These are phyloP conservation scores for Talaromyces stipitatus DNA, from an alignment of 495 filamentous ascomycete species.

Conservation along the genomic window DNA sequence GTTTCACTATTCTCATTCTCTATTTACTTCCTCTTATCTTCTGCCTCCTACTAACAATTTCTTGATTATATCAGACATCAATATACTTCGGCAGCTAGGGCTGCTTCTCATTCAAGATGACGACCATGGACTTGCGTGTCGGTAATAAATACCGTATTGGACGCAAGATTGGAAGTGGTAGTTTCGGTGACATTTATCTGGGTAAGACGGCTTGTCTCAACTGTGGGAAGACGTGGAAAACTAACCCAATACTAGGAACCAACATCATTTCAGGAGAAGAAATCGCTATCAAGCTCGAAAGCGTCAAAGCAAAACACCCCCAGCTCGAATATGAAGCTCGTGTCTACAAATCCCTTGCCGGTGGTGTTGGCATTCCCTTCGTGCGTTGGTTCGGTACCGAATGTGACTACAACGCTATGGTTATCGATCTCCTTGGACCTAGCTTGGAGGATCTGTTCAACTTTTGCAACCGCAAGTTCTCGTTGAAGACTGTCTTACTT, in stretches of 20 bases:
- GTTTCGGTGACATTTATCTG: constrained; percentile 98
- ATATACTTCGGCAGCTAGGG: constrained; percentile 6
- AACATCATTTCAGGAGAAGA: constrained; percentile 99
- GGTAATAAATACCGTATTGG: constrained; percentile 99
- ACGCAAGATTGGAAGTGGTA: constrained; percentile 97
- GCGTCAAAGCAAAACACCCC: constrained; percentile 98
- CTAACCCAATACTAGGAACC: constrained; percentile 50
- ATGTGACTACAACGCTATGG: constrained; percentile 99
- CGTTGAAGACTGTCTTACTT: constrained; percentile 96
- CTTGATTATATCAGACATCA: constrained; percentile 2
- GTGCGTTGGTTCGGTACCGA: constrained; percentile 99
- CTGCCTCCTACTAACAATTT: constrained; percentile 7
- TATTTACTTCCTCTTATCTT: constrained; percentile 12
- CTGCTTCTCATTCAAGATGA: constrained; percentile 31
- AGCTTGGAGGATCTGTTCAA: constrained; percentile 99
- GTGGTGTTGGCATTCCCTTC: constrained; percentile 97
- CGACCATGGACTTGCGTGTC: constrained; percentile 82
- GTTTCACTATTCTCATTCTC: constrained; percentile 12
- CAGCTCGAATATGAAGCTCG: constrained; percentile 99
- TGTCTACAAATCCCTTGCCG: constrained; percentile 98
- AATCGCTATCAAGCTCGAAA: constrained; percentile 99
- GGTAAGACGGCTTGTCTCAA: constrained; percentile 42
- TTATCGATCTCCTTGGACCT: constrained; percentile 93
- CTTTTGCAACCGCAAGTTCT: constrained; percentile 99
- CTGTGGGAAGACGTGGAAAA: not conserved